These are phyloP conservation scores for Rhizophagus prolifer DNA, from an alignment of 192 early-diverging fungal genomes.

Conservation along the genomic window DNA sequence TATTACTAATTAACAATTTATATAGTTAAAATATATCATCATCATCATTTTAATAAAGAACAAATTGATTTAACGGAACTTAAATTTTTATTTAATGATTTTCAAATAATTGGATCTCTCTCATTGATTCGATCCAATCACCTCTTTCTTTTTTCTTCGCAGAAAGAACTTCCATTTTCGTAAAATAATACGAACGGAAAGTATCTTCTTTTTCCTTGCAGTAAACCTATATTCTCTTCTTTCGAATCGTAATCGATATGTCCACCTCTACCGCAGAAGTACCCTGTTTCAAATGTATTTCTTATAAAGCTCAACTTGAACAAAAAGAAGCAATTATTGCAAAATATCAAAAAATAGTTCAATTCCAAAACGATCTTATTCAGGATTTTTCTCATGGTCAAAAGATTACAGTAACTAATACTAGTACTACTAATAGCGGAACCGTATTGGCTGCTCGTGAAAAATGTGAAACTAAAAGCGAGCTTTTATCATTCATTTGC, in stretches of 20 bases:
- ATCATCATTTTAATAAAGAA: too few species aligned
- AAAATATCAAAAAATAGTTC: not conserved
- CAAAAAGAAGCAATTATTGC: slow-evolving; percentile 10
- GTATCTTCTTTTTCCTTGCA: not conserved
- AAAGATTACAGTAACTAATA: not conserved
- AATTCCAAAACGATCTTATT: slow-evolving; percentile 13
- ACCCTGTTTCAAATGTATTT: not conserved
- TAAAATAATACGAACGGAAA: not conserved
- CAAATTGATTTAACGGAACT: too few species aligned
- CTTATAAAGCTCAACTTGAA: not conserved
- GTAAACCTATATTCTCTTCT: not conserved
- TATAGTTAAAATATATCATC: too few species aligned
- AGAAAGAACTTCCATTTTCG: not conserved
- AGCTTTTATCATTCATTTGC: not conserved
- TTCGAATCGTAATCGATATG: not conserved
- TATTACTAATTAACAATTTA: too few species aligned
- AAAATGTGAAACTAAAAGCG: not conserved
- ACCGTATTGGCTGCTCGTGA: not conserved
- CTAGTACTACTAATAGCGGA: not conserved
- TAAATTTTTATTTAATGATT: too few species aligned
- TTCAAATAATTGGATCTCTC: too few species aligned
- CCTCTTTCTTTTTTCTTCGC: too few species aligned
- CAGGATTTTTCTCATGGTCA: slow-evolving; percentile 1
- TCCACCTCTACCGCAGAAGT: not conserved
- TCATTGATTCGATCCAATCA: too few species aligned